Evolutionary conservation across 352 stramenopile genomes (phyloP), one percentile per base, ranked within the genome.

Genomic region (Phytophthora kernoviae): DNA sequence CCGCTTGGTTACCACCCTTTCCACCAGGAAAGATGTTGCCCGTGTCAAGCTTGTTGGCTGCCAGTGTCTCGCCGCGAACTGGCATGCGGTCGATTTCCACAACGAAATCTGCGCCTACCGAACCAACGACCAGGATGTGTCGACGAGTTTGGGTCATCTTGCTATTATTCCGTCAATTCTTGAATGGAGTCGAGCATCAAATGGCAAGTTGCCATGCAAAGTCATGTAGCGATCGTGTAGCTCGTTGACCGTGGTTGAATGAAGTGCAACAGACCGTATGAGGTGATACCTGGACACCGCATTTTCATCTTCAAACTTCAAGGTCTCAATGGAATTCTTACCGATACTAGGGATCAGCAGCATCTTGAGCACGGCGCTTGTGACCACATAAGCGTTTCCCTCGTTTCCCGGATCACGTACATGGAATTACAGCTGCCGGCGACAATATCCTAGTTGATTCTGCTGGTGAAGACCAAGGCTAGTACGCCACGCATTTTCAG

Each of bases 1-100:
- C 79, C 3, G 80, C 82, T 57, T 92, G 80, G 66, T 92, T 92
- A 9, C 79, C 74, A 34, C 82, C 82, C 43, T 91, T 91, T 40
- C 82, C 82, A n/a, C 82, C 82, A 7, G 78, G 73, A 17, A 87
- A 68, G 53, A 88, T 77, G 14, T 68, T 70, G 6, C 78, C 77
- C 14, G 78, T 88, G 60, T 84, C 69, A 0, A 68, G 55, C 20
- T 77, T 76, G 43, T 43, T 75, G 2, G 79, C 71, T 5, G 61
- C 57, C 26, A 90, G 45, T 14, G 79, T 90, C 58, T 92, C 83
- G 9, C 82, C 80, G 12, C 70, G 77, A 45, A 56, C 54, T 5
- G 81, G 79, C 32, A 89, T 56, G 5, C 77, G 79, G 27, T 82
- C 58, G 26, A 91, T 46, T 18, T 87, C 78, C 9, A 89, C 66